Base-by-base conservation (phyloP, 805 yeast species). In the Saccharomycopsis sp. region DNA sequence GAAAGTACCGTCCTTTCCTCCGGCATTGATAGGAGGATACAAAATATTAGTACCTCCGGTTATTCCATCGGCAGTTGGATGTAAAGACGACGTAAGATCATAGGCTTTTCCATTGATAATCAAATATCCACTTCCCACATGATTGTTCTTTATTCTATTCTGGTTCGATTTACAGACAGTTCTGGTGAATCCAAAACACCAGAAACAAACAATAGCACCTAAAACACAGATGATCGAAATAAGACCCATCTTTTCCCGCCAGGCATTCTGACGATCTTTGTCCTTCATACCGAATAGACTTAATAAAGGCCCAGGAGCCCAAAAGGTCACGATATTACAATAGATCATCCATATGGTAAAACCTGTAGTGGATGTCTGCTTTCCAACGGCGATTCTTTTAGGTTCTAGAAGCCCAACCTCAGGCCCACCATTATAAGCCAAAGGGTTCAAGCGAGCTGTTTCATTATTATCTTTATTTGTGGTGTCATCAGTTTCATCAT, bases 181-280 rank as follows among this genome's bases (percentile, higher is more conserved):
- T 65, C 80, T 81, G 8, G 97, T 87, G 73, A 93, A 79, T 1
- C 98, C 98, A 73, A 93, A 93, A 1, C 97, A 90, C 64, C 93
- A 75, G 69, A 78, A 94, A 1, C 96, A 97, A 47, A 91, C 87
- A 56, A 87, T 70, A 0, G 89, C 83, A 57, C 94, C 97, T 52
- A 88, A 73, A 64, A 80, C 79, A 19, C 86, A 63, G 65, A 93
- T 91, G 57, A 91, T 78, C 0, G 94, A 79, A 51, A 93, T 76
- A 51, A 94, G 77, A 1, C 90, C 98, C 57, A 92, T 87, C 68
- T 93, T 93, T 68, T 94, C 99, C 68, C 99, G 81, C 99, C 99
- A 94, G 0, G 98, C 98, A 76, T 84, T 83, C 69, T 92, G 97
- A 60, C 96, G 82, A 51, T 85, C 92, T 64, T 83, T 82, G 20